Conservation (phyloP, 192 early-diverging fungal species). For the Linnemannia zychae region DNA sequence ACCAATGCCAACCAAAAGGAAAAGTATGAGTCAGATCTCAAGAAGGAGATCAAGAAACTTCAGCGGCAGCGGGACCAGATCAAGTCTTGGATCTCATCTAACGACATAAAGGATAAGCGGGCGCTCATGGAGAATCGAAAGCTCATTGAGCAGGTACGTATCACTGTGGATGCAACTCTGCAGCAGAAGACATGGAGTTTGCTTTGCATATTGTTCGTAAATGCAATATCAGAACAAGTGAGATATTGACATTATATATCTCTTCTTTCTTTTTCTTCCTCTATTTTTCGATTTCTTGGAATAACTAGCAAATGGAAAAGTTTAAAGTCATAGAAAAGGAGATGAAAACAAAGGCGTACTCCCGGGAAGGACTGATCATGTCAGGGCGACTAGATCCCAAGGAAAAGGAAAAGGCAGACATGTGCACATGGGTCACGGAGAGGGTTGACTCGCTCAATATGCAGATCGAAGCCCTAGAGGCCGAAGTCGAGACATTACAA, state of each 20-base stretch:
- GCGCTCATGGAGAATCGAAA: slow-evolving; percentile 89
- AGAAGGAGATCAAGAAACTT: slow-evolving; percentile 99
- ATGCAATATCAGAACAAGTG: neutral
- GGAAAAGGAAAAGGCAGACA: slow-evolving; percentile 89
- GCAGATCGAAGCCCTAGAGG: slow-evolving; percentile 92
- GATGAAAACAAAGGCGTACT: slow-evolving; percentile 98
- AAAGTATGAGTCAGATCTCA: slow-evolving; percentile 95
- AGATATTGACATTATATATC: neutral
- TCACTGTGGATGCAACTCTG: too few relatives aligned
- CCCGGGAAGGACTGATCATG: slow-evolving; percentile 90
- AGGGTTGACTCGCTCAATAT: slow-evolving; percentile 84
- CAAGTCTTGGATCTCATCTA: slow-evolving; percentile 93
- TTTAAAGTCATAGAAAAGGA: slow-evolving; percentile 98
- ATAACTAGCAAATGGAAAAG: slow-evolving; percentile 91
- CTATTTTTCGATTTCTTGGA: neutral
- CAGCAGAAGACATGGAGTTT: too few relatives aligned
- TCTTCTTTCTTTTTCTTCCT: neutral
- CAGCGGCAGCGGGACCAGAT: slow-evolving; percentile 97
- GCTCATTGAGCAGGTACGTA: slow-evolving; percentile 84
- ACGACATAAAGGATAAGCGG: slow-evolving; percentile 96
- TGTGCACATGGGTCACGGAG: slow-evolving; percentile 85
- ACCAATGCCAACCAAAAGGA: slow-evolving; percentile 93
- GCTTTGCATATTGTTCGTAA: too few relatives aligned
- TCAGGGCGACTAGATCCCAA: slow-evolving; percentile 89
- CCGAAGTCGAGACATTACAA: slow-evolving; percentile 84